Base-by-base conservation (phyloP, 2,329 filamentous ascomycete genomes). In the Phaeosphaeria sp. region DNA sequence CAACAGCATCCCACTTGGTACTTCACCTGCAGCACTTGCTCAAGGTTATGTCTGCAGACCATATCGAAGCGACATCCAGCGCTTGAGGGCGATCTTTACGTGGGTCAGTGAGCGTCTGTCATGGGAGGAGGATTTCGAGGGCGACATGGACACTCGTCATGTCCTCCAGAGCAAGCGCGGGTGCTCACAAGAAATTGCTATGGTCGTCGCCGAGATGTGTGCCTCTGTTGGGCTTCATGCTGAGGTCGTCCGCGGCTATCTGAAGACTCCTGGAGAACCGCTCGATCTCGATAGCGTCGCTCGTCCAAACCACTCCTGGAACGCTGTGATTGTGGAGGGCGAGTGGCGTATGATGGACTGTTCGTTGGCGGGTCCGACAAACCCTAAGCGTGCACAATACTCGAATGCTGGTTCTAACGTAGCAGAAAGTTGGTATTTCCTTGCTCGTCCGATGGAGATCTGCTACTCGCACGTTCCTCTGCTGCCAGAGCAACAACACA, bases 271-370 rank as follows among this genome's bases (percentile, higher is more conserved):
- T 0, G 94, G 94, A 0, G 95, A 98, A 58, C 62, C 65, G 10
- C 53, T 79, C 9, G 93, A 98, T 68, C 82, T 93, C 44, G 91
- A 90, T 60, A 89, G 90, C 56, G 87, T 94, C 75, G 91, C 92
- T n/a, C 87, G 89, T 27, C 85, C 94, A 0, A 99, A 99, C 71
- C 95, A 99, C 78, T 98, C 91, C 88, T 99, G 95, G 95, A 99
- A 99, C 68, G 89, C 92, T 0, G 92, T 98, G 18, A 81, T 97
- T 36, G 89, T 97, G 9, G 95, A 99, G 75, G 90, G 91, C 21
- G 93, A 97, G 78, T 99, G 95, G 95, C 90, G 95, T 50, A 90
- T 98, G 64, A 92, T 99, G 81, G 95, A 99, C 76, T 95, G 92
- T 75, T 96, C 92, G 36, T 83, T 99, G 48, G 93, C 95, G 3